phyloP scores from a whole-genome alignment of 805 yeast species.

The Spencermartinsiella europaea region DNA sequence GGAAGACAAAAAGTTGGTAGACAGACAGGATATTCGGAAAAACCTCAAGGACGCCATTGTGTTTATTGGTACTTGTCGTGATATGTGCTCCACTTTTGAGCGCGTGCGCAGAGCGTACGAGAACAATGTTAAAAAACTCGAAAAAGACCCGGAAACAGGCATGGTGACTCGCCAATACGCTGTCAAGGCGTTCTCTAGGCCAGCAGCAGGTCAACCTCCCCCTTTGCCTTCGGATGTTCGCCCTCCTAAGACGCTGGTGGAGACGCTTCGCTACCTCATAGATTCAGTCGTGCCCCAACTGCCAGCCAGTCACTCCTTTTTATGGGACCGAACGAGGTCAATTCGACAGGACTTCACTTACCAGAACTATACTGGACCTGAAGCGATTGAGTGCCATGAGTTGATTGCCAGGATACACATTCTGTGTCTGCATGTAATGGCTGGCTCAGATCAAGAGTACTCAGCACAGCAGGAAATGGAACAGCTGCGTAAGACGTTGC shows the following conservation, averaged over 20 bases:
- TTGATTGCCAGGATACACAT: slow-evolving; percentile 85
- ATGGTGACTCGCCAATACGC: slow-evolving; percentile 58
- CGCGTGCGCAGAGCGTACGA: slow-evolving; percentile 82
- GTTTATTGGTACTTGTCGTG: slow-evolving; percentile 82
- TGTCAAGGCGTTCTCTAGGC: slow-evolving; percentile 88
- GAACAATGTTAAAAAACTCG: slow-evolving; percentile 76
- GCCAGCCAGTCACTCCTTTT: slow-evolving; percentile 82
- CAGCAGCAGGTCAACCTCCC: slow-evolving; percentile 98
- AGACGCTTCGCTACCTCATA: slow-evolving; percentile 67
- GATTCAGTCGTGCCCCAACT: slow-evolving; percentile 56
- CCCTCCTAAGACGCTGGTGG: slow-evolving; percentile 71
- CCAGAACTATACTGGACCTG: slow-evolving; percentile 90
- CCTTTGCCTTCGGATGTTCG: slow-evolving; percentile 96
- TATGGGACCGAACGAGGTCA: slow-evolving; percentile 97
- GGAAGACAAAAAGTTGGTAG: slow-evolving; percentile 81
- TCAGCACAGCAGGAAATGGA: slow-evolving; percentile 95
- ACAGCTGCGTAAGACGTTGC: slow-evolving; percentile 86
- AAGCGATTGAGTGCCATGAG: slow-evolving; percentile 90
- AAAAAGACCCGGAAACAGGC: slow-evolving; percentile 58
- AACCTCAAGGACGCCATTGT: slow-evolving; percentile 81
- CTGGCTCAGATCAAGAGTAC: slow-evolving; percentile 62
- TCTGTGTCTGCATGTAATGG: slow-evolving; percentile 78
- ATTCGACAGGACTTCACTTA: slow-evolving; percentile 96
- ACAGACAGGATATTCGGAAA: slow-evolving; percentile 76
- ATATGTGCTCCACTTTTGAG: slow-evolving; percentile 95